Evolutionary conservation across 768 basidiomycete species (phyloP).

Genomic region (Porphyrellus cyaneotinctus): DNA sequence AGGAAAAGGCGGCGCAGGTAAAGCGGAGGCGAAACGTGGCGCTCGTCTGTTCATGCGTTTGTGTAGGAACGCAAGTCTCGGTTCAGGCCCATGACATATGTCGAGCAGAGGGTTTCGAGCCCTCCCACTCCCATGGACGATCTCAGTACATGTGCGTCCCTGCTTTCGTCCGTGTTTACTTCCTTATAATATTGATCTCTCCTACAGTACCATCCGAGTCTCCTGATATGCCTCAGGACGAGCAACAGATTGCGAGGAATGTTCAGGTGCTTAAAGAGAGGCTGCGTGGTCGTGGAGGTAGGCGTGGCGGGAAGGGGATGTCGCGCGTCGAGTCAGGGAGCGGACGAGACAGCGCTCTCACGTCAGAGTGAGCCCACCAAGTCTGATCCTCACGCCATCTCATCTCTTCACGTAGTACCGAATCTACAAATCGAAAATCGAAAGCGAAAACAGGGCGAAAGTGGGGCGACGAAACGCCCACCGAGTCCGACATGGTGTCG

Average conservation of each 20-base stretch:
- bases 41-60: neutral
- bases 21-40: slow-evolving; percentile 2
- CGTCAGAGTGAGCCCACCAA: slow-evolving; percentile 61
- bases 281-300: slow-evolving; percentile 69
- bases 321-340: slow-evolving; percentile 49
- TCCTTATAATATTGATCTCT: neutral
- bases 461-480: slow-evolving; percentile 83
- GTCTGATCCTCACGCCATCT: neutral
- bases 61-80: slow-evolving; percentile 70
- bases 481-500: slow-evolving; percentile 87
- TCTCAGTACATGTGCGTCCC: slow-evolving; percentile 48
- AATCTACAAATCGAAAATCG: slow-evolving; percentile 54
- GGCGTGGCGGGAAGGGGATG: slow-evolving; percentile 47
- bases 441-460: slow-evolving; percentile 78
- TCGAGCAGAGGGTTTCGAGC: slow-evolving; percentile 35
- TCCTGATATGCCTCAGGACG: slow-evolving; percentile 58
- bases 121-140: slow-evolving; percentile 58
- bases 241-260: slow-evolving; percentile 89
- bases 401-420: slow-evolving; percentile 50
- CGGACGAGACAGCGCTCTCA: slow-evolving; percentile 57
- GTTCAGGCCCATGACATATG: slow-evolving; percentile 39
- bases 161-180: neutral
- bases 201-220: slow-evolving; percentile 47
- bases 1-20: slow-evolving; percentile 71
- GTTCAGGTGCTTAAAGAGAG: slow-evolving; percentile 86